phyloP scores from a whole-genome alignment of 305 asterid species.

The Coffea humblotiana region DNA sequence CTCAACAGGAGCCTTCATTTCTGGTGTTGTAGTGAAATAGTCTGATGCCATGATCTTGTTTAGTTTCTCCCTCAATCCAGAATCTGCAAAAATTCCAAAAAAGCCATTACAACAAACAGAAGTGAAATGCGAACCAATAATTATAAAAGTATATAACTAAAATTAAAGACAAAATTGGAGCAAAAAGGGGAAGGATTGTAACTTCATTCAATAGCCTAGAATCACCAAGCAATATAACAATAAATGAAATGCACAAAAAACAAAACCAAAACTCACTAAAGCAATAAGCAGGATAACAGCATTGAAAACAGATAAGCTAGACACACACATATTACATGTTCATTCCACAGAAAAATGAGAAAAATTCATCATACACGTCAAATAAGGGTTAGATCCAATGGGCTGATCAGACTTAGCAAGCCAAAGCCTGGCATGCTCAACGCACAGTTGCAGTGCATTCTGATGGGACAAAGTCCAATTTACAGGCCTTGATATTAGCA shows the following conservation, averaged over 20 bases:
- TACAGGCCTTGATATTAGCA: slow-evolving; percentile 59
- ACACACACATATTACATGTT: neutral
- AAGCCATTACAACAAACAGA: slow-evolving; percentile 11
- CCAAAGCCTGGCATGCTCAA: slow-evolving; percentile 84
- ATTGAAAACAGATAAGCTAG: neutral
- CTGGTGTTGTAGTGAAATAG: slow-evolving; percentile 52
- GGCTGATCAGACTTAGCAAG: slow-evolving; percentile 54
- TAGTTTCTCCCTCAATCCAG: slow-evolving; percentile 57
- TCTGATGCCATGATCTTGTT: slow-evolving; percentile 67
- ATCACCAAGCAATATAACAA: neutral
- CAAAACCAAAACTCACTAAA: neutral
- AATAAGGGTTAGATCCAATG: slow-evolving; percentile 40
- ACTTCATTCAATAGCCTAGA: neutral
- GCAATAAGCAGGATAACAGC: neutral
- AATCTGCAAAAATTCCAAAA: slow-evolving; percentile 38
- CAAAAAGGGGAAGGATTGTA: neutral
- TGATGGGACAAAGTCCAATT: slow-evolving; percentile 68
- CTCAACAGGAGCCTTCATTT: slow-evolving; percentile 53
- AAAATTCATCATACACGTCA: slow-evolving; percentile 55
- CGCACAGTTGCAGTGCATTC: slow-evolving; percentile 58
- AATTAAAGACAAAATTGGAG: neutral
- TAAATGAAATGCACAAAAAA: neutral
- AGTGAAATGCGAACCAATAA: neutral
- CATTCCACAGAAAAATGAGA: slow-evolving; percentile 7
- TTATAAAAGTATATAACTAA: neutral